These are phyloP conservation scores for Hemileccinum rubropunctum DNA, from an alignment of 768 basidiomycete genomes.

Conservation along the genomic window DNA sequence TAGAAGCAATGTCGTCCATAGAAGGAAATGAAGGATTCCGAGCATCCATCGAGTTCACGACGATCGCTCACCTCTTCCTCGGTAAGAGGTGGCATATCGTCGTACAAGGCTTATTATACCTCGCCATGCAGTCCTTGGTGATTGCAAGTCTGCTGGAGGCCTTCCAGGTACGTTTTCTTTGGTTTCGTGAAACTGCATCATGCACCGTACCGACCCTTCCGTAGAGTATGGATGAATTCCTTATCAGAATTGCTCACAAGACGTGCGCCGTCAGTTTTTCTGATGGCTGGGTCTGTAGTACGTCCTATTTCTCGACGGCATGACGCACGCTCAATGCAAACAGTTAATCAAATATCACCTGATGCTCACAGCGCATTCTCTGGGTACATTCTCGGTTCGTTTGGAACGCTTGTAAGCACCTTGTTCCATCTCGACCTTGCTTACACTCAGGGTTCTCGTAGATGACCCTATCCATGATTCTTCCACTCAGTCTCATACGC, in stretches of 20 bases:
- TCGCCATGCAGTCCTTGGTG: conserved; percentile 22
- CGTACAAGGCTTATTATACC: conserved; percentile 18
- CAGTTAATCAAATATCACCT: conserved; percentile 11
- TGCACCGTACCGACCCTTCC: not conserved
- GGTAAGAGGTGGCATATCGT: conserved; percentile 24
- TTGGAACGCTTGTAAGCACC: conserved; percentile 19
- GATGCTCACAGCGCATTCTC: conserved; percentile 17
- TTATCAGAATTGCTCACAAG: conserved; percentile 23
- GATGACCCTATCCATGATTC: conserved; percentile 18
- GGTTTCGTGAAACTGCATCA: too few species aligned
- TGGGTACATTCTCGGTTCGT: conserved; percentile 22
- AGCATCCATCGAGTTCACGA: conserved; percentile 25
- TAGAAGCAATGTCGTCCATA: conserved; percentile 25
- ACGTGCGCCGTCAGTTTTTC: conserved; percentile 25
- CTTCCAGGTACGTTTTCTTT: conserved; percentile 15
- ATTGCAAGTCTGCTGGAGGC: conserved; percentile 25
- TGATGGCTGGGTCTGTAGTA: conserved; percentile 23
- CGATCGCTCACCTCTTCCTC: conserved; percentile 23
- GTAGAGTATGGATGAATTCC: conserved; percentile 24
- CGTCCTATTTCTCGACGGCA: not conserved
- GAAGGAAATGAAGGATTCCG: conserved; percentile 23
- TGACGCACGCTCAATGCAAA: not conserved
- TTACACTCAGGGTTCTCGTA: conserved; percentile 4
- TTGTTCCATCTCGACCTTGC: too few species aligned
- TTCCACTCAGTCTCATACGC: conserved; percentile 23